Evolutionary conservation across 2,329 filamentous ascomycete genomes (phyloP).

Genomic region (Fusarium zealandicum): DNA sequence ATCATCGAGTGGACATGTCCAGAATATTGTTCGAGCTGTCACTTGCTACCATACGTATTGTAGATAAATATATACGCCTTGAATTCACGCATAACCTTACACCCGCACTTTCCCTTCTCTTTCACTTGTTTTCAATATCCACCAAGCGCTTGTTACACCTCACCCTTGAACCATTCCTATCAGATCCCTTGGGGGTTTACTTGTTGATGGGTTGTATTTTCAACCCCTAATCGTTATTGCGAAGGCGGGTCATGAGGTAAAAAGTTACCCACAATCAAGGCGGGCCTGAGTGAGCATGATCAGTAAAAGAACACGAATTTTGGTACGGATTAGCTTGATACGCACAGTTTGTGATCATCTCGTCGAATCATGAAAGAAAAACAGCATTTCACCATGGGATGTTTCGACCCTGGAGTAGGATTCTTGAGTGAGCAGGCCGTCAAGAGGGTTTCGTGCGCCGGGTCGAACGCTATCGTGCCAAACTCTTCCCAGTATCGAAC

Average conservation of each 20-base stretch:
- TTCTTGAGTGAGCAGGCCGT: constrained; percentile 93
- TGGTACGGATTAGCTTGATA: not conserved
- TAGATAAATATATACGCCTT: constrained; percentile 31
- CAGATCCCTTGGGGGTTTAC: not conserved
- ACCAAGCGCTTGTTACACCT: not conserved
- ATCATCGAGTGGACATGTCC: too few relatives aligned
- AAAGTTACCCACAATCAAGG: constrained; percentile 96
- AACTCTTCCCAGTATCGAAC: constrained; percentile 99
- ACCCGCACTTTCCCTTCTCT: constrained; percentile 14
- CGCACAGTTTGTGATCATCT: constrained; percentile 96
- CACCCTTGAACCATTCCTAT: not conserved
- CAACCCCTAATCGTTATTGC: constrained; percentile 24
- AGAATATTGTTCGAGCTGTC: constrained; percentile 7
- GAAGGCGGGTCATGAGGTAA: constrained; percentile 76
- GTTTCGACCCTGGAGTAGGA: constrained; percentile 71
- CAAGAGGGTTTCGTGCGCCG: constrained; percentile 90
- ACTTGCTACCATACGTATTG: constrained; percentile 27
- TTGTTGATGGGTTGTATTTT: constrained; percentile 1
- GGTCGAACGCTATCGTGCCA: constrained; percentile 95
- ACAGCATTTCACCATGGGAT: constrained; percentile 85
- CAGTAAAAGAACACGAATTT: constrained; percentile 39
- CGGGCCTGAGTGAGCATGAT: constrained; percentile 67
- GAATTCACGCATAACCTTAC: constrained; percentile 24
- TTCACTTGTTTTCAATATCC: constrained; percentile 14
- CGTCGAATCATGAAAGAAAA: constrained; percentile 97